Evolutionary conservation across 768 basidiomycete species (phyloP), one percentile per base, ranked within the genome.

Genomic region (Lentinula raphanica): DNA sequence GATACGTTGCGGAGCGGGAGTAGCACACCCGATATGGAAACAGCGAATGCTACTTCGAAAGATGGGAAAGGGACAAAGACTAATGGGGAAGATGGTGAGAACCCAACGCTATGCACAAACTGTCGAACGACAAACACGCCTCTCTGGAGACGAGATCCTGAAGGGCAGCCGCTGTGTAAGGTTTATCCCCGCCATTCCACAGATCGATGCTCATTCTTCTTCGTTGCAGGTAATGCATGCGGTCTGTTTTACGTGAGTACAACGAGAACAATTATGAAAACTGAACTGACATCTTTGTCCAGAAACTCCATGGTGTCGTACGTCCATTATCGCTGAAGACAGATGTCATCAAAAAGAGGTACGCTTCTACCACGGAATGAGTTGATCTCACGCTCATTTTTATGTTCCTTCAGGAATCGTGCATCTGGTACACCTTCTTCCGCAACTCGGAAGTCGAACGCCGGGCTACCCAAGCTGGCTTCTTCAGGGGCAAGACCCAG

Each of bases 301-400:
- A 95, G 92, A 98, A 98, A 86, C 76, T 98, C 38, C 96, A 98
- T 66, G 94, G 94, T 48, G 94, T 98, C 50, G 91, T 94, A 5
- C 83, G 96, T 55, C 96, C 96, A 7, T 76, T 96, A 62, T 95
- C 94, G 38, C 81, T 98, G 60, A 97, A 97, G 81, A 98, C 95
- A 42, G 93, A 98, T 69, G 89, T 95, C 46, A 97, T 96, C 74
- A 97, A 98, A 86, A 98, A 97, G 77, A 79, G 92, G 92, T 92
- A 65, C 23, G 75, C 59, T 54, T 28, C 23, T 23, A 3, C 19
- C 17, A 35, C 27, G 23, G n/a, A n/a, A 5, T 28, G 15, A 23
- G 4, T 12, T 29, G 15, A 28, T 42, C 19, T 36, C n/a, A 40
- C 54, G 35, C 57, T 54, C 51, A 13, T n/a, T 17, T 15, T 12